Conservation (phyloP, 2,329 filamentous ascomycete species). For the Ophiostoma piceae region DNA sequence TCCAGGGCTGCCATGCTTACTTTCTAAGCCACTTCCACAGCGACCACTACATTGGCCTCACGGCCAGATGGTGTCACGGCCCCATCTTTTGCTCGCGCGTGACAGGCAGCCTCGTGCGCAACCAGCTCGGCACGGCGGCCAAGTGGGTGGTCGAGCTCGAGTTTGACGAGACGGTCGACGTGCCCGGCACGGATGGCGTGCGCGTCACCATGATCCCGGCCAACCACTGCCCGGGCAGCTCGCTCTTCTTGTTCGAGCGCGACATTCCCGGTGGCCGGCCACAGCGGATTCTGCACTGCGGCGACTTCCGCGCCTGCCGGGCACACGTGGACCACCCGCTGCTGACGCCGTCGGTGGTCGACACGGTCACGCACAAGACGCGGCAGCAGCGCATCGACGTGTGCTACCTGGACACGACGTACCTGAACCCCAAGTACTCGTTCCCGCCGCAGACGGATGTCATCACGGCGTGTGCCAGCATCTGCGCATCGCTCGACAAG, state of each 20-base stretch:
- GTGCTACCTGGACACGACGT: constrained; percentile 96
- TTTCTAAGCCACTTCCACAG: constrained; percentile 98
- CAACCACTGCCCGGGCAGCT: constrained; percentile 94
- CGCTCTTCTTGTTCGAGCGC: constrained; percentile 89
- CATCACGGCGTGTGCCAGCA: constrained; percentile 77
- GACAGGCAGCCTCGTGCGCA: constrained; percentile 81
- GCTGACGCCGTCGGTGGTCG: constrained; percentile 67
- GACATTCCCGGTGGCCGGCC: constrained; percentile 50
- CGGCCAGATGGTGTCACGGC: constrained; percentile 81
- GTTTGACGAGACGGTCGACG: constrained; percentile 72
- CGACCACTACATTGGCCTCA: constrained; percentile 92
- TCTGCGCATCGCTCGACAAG: constrained; percentile 58
- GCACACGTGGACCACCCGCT: constrained; percentile 78
- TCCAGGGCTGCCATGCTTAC: constrained; percentile 87
- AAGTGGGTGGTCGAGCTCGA: constrained; percentile 82
- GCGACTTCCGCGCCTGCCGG: constrained; percentile 88
- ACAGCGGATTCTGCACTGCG: constrained; percentile 87
- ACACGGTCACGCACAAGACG: constrained; percentile 59
- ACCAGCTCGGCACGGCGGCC: constrained; percentile 77
- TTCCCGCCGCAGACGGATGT: constrained; percentile 88
- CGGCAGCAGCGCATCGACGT: constrained; percentile 85
- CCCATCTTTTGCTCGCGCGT: constrained; percentile 95
- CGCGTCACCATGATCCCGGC: constrained; percentile 91
- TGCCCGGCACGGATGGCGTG: constrained; percentile 77
- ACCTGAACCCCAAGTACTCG: constrained; percentile 89